Base-by-base conservation (phyloP, 768 basidiomycete genomes). In the Sporobolomyces phaffii region DNA sequence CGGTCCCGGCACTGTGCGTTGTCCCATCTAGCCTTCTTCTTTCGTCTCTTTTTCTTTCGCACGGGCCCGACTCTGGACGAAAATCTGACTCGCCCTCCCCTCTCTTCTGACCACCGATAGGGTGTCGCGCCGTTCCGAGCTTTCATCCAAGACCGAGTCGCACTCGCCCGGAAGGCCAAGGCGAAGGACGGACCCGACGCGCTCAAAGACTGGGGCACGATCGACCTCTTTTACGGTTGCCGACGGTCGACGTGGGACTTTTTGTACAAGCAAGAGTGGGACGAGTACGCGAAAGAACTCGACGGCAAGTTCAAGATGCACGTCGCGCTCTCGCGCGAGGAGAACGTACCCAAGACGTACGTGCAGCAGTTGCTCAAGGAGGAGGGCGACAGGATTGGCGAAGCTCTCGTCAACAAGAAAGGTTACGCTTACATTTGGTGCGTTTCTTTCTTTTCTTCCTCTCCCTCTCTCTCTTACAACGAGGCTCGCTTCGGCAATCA, bases 71-170 rank as follows among this genome's bases (percentile, higher is more conserved):
- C n/a, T n/a, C n/a, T n/a, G n/a, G n/a, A n/a, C n/a, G n/a, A n/a
- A n/a, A n/a, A n/a, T n/a, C n/a, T n/a, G n/a, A n/a, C n/a, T n/a
- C n/a, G n/a, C n/a, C n/a, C n/a, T n/a, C n/a, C n/a, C n/a, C n/a
- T n/a, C n/a, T n/a, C 36, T 38, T 26, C 24, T n/a, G n/a, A 14
- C 9, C 22, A 33, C n/a, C 50, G 44, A 69, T 64, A 94, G 91
- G 96, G 96, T 81, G 92, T 99, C 62, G 96, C 96, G 50, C 96
- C 96, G 13, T 99, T 99, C 90, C 89, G 96, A 68, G 96, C 94
- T 3, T 99, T 99, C 78, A 84, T 98, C 13, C 96, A 99, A 79
- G 96, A 99, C 77, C 90, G 96, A 72, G 87, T 99, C 47, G 92
- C 92, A 14, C 86, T 98, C 36, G 96, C 93, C 17, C 88, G 90